phyloP scores from a whole-genome alignment of 345 rosid genomes.

The Syzygium aqueum region DNA sequence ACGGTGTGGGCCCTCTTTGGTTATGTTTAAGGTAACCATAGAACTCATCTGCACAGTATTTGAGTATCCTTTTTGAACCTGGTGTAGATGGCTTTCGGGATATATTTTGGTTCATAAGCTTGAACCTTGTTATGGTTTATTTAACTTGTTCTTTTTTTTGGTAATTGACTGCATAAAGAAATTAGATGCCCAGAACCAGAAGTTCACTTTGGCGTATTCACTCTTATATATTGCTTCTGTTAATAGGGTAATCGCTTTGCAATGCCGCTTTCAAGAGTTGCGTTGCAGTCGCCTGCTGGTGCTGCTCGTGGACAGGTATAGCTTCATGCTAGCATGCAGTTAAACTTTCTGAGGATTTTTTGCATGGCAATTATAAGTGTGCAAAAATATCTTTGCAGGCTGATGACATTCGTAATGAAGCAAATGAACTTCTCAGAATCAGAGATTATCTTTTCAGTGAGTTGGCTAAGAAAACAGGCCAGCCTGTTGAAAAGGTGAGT shows the following conservation, averaged over 20 bases:
- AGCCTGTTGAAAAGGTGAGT: conserved; percentile 70
- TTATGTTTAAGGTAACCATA: neutral
- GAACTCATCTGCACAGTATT: neutral
- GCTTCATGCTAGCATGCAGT: neutral
- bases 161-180: neutral
- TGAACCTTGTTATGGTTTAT: neutral
- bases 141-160: neutral
- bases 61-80: neutral
- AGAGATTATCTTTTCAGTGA: conserved; percentile 69
- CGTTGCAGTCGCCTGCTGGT: conserved; percentile 72
- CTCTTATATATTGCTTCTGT: neutral
- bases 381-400: conserved; percentile 34
- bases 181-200: neutral
- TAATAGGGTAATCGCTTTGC: conserved; percentile 72
- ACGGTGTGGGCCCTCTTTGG: neutral
- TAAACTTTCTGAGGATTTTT: neutral
- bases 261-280: conserved; percentile 71
- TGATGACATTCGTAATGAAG: conserved; percentile 82
- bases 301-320: conserved; percentile 92
- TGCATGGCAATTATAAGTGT: neutral
- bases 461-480: conserved; percentile 76
- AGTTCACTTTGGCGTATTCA: neutral
- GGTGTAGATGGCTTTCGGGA: neutral
- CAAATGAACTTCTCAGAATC: conserved; percentile 78
- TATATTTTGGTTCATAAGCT: neutral